These are phyloP conservation scores for Wallacemonas sp. DNA, from an alignment of 208 protist genomes.

Conservation along the genomic window DNA sequence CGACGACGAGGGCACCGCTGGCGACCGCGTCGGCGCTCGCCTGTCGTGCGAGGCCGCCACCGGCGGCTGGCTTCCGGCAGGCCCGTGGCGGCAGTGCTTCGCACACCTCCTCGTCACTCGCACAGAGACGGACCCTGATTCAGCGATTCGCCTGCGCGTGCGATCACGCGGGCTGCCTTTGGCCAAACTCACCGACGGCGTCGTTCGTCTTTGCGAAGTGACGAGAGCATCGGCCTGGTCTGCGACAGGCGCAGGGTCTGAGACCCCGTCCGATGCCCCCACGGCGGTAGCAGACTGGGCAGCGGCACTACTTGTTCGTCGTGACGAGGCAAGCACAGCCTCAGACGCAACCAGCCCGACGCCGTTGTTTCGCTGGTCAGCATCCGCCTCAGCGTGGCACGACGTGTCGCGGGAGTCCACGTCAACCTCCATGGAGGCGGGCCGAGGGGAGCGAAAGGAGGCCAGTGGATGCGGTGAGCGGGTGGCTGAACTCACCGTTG, in stretches of 20 bases:
- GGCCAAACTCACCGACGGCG: background rate
- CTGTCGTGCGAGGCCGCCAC: background rate
- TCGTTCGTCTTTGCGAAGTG: background rate
- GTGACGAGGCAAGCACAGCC: no score
- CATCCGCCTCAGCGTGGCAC: background rate
- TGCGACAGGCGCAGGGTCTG: no score
- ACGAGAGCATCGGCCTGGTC: background rate
- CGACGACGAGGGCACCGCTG: background rate
- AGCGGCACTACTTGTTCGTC: no score
- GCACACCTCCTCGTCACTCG: conserved; percentile 22
- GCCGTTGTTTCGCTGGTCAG: background rate
- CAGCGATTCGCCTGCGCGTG: background rate
- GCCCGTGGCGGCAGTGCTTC: conserved; percentile 31
- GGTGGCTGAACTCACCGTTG: no score
- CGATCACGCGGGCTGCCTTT: background rate
- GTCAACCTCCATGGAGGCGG: no score
- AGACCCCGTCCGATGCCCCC: no score
- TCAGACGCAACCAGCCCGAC: no score
- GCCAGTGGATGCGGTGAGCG: no score
- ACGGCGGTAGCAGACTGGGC: no score
- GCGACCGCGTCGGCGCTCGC: background rate
- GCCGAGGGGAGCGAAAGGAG: no score
- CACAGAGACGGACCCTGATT: no score
- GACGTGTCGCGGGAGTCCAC: no score
- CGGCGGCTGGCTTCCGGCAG: conserved; percentile 10